These are phyloP conservation scores for Fraxinus sp. DNA, from an alignment of 305 asterid genomes.

Conservation along the genomic window DNA sequence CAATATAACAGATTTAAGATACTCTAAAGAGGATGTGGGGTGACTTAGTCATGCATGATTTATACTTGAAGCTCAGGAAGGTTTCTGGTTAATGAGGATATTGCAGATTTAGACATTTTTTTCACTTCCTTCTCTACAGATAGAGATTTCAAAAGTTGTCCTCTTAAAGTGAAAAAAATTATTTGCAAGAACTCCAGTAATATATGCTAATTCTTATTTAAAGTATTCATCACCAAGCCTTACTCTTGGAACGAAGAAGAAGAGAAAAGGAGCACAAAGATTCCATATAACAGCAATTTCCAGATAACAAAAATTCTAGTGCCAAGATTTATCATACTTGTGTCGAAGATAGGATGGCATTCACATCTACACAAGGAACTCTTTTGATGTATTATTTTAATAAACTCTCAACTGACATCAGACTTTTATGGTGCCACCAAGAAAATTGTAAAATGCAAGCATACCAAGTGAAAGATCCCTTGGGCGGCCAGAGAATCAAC, in stretches of 20 bases:
- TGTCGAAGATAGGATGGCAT: background rate
- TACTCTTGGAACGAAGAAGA: background rate
- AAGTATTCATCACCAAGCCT: background rate
- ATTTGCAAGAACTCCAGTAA: background rate
- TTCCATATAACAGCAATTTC: background rate
- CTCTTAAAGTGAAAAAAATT: background rate
- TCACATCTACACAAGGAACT: background rate
- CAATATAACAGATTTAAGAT: background rate
- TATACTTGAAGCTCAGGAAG: background rate
- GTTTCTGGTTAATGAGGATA: background rate
- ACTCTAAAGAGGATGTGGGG: background rate
- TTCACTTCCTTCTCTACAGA: background rate
- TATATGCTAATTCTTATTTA: background rate
- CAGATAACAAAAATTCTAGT: background rate
- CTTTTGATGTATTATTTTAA: background rate
- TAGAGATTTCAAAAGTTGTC: background rate
- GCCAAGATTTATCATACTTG: background rate
- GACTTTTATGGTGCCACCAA: conserved; percentile 1
- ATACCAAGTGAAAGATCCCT: conserved; percentile 72
- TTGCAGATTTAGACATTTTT: background rate
- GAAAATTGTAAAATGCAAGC: conserved; percentile 16
- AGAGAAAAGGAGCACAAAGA: background rate
- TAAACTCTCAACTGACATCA: background rate
- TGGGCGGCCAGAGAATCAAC: conserved; percentile 51
- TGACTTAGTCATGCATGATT: background rate